These are phyloP conservation scores for Arxiozyma telluris DNA, from an alignment of 1,139 yeast genomes.

Conservation along the genomic window DNA sequence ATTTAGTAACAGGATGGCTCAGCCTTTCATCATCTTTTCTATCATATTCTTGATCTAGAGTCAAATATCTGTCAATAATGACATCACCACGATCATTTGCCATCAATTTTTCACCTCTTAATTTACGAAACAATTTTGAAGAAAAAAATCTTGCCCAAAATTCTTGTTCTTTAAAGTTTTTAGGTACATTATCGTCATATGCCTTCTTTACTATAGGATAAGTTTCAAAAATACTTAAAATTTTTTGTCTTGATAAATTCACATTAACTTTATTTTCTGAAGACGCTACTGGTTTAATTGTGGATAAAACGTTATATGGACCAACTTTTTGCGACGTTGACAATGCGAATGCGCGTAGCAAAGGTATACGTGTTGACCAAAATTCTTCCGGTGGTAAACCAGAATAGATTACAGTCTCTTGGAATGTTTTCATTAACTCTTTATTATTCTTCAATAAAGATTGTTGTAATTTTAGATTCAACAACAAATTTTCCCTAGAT, in stretches of 20 bases:
- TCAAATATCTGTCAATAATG: slow-evolving; percentile 73
- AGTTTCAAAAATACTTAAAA: slow-evolving; percentile 82
- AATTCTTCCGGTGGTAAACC: slow-evolving; percentile 74
- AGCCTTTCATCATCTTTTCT: slow-evolving; percentile 33
- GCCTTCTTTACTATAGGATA: slow-evolving; percentile 91
- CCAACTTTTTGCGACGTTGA: slow-evolving; percentile 80
- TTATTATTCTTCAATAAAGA: slow-evolving; percentile 62
- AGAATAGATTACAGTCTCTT: slow-evolving; percentile 77
- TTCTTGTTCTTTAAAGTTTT: slow-evolving; percentile 68
- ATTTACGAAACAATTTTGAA: slow-evolving; percentile 74
- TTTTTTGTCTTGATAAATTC: slow-evolving; percentile 81
- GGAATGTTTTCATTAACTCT: slow-evolving; percentile 63
- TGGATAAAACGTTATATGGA: slow-evolving; percentile 85
- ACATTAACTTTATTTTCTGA: slow-evolving; percentile 88
- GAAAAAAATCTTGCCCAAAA: slow-evolving; percentile 97
- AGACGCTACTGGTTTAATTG: slow-evolving; percentile 87
- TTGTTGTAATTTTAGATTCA: slow-evolving; percentile 72
- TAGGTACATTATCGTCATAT: slow-evolving; percentile 83
- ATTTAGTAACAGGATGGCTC: slow-evolving; percentile 42
- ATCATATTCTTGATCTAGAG: slow-evolving; percentile 45
- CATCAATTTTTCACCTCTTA: slow-evolving; percentile 81
- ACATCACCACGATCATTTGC: slow-evolving; percentile 75
- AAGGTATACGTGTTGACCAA: slow-evolving; percentile 79
- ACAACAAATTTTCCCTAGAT: slow-evolving; percentile 44
- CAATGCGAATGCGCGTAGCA: slow-evolving; percentile 76